A percentile compares a stretch with the other conserved stretches of the same genome.
These are phyloP conservation scores for Myotisia sp. DNA, from an alignment of 2,329 filamentous ascomycete genomes.

Conservation along the genomic window DNA sequence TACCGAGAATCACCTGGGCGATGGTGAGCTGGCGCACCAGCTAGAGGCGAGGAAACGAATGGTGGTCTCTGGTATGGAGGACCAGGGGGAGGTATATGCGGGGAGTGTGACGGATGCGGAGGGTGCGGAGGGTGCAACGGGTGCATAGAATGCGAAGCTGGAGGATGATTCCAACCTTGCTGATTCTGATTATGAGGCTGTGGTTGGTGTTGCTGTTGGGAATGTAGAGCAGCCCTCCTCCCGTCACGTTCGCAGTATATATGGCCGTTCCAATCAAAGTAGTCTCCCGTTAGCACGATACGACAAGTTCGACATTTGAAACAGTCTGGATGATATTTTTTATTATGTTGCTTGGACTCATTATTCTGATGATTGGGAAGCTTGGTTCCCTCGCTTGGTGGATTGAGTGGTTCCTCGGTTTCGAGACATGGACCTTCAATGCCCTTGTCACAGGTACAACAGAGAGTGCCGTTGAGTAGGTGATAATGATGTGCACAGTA, in stretches of 20 bases:
- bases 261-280: slow-evolving; percentile 71
- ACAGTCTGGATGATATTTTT: slow-evolving; percentile 78
- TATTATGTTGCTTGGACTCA: slow-evolving; percentile 3
- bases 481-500: slow-evolving; percentile 93
- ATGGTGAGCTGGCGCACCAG: slow-evolving; percentile 11
- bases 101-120: slow-evolving; percentile 2
- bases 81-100: background rate
- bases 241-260: slow-evolving; percentile 84
- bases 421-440: slow-evolving; percentile 93
- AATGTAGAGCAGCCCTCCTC: slow-evolving; percentile 36
- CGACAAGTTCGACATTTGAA: slow-evolving; percentile 68
- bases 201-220: slow-evolving; percentile 15
- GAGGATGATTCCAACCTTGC: slow-evolving; percentile 14
- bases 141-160: slow-evolving; percentile 14
- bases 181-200: slow-evolving; percentile 10
- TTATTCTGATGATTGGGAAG: slow-evolving; percentile 4
- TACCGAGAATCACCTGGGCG: slow-evolving; percentile 10
- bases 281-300: slow-evolving; percentile 61
- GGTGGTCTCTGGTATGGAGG: slow-evolving; percentile 3
- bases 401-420: slow-evolving; percentile 40
- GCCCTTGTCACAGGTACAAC: slow-evolving; percentile 61
- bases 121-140: slow-evolving; percentile 7
- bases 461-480: slow-evolving; percentile 74
- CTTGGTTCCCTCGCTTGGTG: slow-evolving; percentile 13
- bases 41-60: slow-evolving; percentile 9